phyloP scores from a whole-genome alignment of 192 early-diverging fungal genomes.

The Backusella circina region DNA sequence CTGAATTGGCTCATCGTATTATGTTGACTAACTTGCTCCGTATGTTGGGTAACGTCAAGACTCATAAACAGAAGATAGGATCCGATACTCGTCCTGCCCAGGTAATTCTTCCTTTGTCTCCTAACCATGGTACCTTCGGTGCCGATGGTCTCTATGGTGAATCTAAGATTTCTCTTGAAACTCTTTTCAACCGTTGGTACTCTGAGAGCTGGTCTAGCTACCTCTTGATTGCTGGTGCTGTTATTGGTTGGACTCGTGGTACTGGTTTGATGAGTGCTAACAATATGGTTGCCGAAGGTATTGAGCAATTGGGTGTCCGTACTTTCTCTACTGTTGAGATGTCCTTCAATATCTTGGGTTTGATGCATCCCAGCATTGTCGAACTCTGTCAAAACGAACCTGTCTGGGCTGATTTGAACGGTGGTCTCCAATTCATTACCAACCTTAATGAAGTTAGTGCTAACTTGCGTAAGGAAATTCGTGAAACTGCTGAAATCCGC shows the following conservation, averaged over 20 bases:
- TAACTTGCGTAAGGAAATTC: conserved; percentile 71
- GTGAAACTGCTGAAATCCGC: conserved; percentile 83
- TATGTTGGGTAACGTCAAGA: conserved; percentile 81
- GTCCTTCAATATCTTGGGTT: conserved; percentile 90
- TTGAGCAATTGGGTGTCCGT: conserved; percentile 84
- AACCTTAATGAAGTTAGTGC: conserved; percentile 79
- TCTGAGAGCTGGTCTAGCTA: conserved; percentile 88
- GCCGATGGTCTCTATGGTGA: conserved; percentile 90
- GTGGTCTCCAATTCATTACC: conserved; percentile 83
- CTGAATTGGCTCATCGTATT: conserved; percentile 89
- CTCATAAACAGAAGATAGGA: conserved; percentile 70
- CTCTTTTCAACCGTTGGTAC: conserved; percentile 86
- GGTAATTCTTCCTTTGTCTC: conserved; percentile 87
- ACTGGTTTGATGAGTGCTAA: conserved; percentile 93
- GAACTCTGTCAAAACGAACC: conserved; percentile 71
- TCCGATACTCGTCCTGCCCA: conserved; percentile 85
- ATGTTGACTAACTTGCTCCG: conserved; percentile 94
- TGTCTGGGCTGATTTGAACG: conserved; percentile 88
- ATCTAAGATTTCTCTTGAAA: conserved; percentile 92
- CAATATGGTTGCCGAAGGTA: conserved; percentile 84
- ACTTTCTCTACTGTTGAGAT: conserved; percentile 92
- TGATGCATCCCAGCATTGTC: conserved; percentile 78
- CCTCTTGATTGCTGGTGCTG: conserved; percentile 84
- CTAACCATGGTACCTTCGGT: conserved; percentile 96
- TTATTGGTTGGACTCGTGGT: conserved; percentile 97